Conservation (phyloP, 2,329 filamentous ascomycete species). For the Cercospora beticola region DNA sequence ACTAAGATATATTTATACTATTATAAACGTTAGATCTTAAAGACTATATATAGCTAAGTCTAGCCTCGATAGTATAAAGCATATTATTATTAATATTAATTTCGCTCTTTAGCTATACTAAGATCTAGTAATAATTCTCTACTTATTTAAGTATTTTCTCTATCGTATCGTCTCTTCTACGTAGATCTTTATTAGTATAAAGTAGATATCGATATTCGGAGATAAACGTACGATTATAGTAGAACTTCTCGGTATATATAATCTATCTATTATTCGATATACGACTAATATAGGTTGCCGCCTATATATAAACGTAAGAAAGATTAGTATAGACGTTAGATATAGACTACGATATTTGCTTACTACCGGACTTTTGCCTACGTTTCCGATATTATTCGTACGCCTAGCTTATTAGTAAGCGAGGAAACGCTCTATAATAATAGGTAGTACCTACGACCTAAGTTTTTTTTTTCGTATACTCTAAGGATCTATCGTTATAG, state of each 20-base stretch:
- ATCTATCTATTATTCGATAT: neutral
- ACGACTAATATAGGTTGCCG: neutral
- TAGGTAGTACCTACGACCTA: neutral
- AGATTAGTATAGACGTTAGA: neutral
- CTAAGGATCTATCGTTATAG: neutral
- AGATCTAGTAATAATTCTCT: neutral
- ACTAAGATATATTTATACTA: neutral
- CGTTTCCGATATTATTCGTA: neutral
- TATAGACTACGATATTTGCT: neutral
- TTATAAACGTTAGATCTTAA: neutral
- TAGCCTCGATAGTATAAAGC: neutral
- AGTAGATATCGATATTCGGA: neutral
- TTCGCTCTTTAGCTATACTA: neutral
- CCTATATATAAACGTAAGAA: neutral
- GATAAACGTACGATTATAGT: neutral
- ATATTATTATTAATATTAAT: neutral
- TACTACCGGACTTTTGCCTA: neutral
- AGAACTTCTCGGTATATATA: neutral
- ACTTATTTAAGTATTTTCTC: neutral
- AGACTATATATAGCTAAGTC: neutral
- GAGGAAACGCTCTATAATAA: neutral
- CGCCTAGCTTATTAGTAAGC: neutral
- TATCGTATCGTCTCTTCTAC: neutral
- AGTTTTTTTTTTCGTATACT: neutral
- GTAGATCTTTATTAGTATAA: neutral